Evolutionary conservation across 768 basidiomycete species (phyloP), one percentile per base, ranked within the genome.

Genomic region (Trametes coccinea): DNA sequence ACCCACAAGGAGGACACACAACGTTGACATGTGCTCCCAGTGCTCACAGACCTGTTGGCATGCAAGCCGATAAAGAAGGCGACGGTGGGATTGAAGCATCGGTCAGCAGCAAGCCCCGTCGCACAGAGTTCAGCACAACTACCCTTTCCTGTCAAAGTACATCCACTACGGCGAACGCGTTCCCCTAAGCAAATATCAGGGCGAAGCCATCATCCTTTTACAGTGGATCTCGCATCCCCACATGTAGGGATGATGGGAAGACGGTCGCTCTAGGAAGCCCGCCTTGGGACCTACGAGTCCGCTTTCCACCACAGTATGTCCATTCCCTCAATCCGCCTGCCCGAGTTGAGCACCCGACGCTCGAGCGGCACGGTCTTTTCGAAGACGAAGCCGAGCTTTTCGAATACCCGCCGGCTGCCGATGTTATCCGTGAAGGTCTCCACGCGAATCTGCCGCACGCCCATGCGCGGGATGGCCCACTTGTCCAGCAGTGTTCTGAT

Each of bases 381-480:
- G 64, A 75, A 69, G 37, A 69, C 71, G 60, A 89, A 89, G 4
- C 85, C 85, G 60, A 82, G 84, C 79, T 88, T 89, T 69, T 83
- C 77, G 65, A 91, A 88, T 16, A 90, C 87, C 50, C 82, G 77
- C 5, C 78, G 73, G 63, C 90, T 90, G 0, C 78, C 88, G 4
- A 71, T 68, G 71, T 92, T 92, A 6, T 77, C 86, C 4, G 69
- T 68, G 51, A 81, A 82, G 5, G 80, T 77, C 10, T 74, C 73
- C 2, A 73, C 80, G 16, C 75, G 71, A 60, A 89, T 76, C 50
- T 69, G 69, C 8, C 78, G 78, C 6, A 80, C 77, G 0, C 80
- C 78, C 89, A 91, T 88, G 51, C 85, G 75, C 1, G 87, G 87
- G 44, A 89, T 75, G 22, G 76, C 83, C 88, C 90, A 90, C 10